phyloP scores from a whole-genome alignment of 2,329 filamentous ascomycete genomes.

The Pseudogymnoascus sp. region DNA sequence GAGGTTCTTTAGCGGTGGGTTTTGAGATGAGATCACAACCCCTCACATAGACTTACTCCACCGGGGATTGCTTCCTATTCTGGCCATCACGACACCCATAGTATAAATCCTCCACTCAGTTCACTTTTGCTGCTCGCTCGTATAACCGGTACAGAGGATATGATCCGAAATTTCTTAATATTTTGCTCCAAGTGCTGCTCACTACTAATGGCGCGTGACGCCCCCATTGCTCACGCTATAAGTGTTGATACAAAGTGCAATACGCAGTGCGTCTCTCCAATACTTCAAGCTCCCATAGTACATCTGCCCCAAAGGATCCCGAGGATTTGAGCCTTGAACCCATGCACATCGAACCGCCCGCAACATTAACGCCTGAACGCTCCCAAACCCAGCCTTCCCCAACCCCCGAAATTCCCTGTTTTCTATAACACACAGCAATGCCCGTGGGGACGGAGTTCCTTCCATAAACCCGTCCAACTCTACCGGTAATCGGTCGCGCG shows the following conservation, averaged over 20 bases:
- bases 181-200: not conserved
- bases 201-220: not conserved
- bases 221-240: not conserved
- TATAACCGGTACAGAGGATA: not conserved
- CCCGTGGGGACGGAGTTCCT: not conserved
- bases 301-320: too few species aligned
- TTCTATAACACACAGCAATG: not conserved
- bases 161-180: not conserved
- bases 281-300: not conserved
- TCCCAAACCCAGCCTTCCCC: not conserved
- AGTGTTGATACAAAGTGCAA: not conserved
- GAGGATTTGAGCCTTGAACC: not conserved
- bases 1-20: too few species aligned
- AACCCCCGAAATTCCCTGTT: not conserved
- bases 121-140: not conserved
- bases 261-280: not conserved
- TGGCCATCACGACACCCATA: not conserved
- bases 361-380: slow-evolving; percentile 1
- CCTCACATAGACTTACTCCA: too few species aligned
- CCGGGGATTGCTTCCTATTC: too few species aligned
- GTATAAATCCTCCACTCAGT: not conserved
- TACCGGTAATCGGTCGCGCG: slow-evolving; percentile 28
- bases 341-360: not conserved
- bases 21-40: too few species aligned
- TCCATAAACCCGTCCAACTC: not conserved